Conservation (phyloP, 371 early-diverging fungal genomes). For the Actinomucor elegans region DNA sequence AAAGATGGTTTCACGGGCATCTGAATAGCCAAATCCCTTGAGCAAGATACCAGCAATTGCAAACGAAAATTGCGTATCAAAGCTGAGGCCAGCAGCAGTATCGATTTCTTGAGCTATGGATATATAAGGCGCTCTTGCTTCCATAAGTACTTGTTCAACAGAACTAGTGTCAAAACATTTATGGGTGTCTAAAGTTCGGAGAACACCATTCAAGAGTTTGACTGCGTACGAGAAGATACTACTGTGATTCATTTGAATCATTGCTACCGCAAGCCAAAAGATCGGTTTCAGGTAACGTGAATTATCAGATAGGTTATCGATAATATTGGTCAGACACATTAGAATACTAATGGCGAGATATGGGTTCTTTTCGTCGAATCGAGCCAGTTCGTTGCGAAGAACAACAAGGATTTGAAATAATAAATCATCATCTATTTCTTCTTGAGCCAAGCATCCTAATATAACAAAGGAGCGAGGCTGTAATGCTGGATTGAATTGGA, state of each 20-base stretch:
- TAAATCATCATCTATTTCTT: constrained; percentile 83
- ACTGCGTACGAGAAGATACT: constrained; percentile 72
- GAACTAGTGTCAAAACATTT: constrained; percentile 55
- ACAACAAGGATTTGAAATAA: constrained; percentile 86
- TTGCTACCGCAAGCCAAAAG: constrained; percentile 88
- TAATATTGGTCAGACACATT: constrained; percentile 82
- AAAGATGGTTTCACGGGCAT: constrained; percentile 62
- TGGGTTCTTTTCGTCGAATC: constrained; percentile 74
- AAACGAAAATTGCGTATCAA: constrained; percentile 68
- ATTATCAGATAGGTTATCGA: constrained; percentile 69
- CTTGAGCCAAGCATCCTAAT: constrained; percentile 82
- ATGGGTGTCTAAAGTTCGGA: constrained; percentile 70
- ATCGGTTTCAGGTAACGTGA: constrained; percentile 75
- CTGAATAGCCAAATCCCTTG: constrained; percentile 51
- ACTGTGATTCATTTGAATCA: constrained; percentile 81
- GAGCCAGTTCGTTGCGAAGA: constrained; percentile 75
- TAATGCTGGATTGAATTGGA: constrained; percentile 87
- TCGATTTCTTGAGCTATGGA: constrained; percentile 57
- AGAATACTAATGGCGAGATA: constrained; percentile 79
- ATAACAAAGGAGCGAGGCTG: constrained; percentile 93
- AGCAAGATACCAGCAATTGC: constrained; percentile 67
- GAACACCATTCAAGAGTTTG: constrained; percentile 63
- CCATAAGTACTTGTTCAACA: constrained; percentile 53
- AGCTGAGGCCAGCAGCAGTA: constrained; percentile 54
- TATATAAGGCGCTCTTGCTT: constrained; percentile 53